Conservation (phyloP, 352 stramenopile species). For the Blastocystis sp. region DNA sequence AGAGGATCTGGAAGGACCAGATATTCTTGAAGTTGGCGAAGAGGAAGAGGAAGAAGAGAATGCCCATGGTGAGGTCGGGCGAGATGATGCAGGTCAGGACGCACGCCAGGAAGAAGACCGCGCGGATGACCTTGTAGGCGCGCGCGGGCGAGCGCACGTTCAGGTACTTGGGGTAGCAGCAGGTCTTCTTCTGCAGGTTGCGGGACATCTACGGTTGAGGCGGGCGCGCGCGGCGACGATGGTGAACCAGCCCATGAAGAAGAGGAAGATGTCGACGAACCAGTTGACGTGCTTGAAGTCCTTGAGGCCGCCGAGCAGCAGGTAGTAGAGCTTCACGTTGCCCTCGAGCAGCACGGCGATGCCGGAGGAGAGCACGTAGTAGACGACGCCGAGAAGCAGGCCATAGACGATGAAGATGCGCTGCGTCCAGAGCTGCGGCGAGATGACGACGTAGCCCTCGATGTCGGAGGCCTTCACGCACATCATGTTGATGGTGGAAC, state of each 20-base stretch:
- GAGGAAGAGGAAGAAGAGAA: constrained; percentile 65
- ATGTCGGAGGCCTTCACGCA: constrained; percentile 22
- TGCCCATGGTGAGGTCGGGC: constrained; percentile 53
- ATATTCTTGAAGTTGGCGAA: constrained; percentile 54
- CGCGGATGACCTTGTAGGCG: neutral
- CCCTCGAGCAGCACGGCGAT: neutral
- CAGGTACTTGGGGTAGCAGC: constrained; percentile 50
- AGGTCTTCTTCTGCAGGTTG: constrained; percentile 42
- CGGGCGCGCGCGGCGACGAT: neutral
- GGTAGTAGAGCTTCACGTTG: constrained; percentile 21
- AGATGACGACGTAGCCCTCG: constrained; percentile 42
- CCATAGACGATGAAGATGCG: constrained; percentile 48
- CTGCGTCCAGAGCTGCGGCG: constrained; percentile 50
- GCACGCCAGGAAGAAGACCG: constrained; percentile 36
- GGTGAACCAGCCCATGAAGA: constrained; percentile 53
- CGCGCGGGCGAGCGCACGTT: constrained; percentile 2
- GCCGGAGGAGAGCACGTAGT: constrained; percentile 31
- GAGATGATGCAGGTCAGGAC: constrained; percentile 62
- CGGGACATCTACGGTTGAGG: constrained; percentile 33
- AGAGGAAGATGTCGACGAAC: constrained; percentile 59
- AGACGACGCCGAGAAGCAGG: constrained; percentile 30
- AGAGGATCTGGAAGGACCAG: constrained; percentile 55
- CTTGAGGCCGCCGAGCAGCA: constrained; percentile 43
- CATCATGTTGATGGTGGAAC: constrained; percentile 56
- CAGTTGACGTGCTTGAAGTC: constrained; percentile 56